These are phyloP conservation scores for Selaginella tamariscina DNA, from an alignment of 75 land plant species.

Conservation along the genomic window DNA sequence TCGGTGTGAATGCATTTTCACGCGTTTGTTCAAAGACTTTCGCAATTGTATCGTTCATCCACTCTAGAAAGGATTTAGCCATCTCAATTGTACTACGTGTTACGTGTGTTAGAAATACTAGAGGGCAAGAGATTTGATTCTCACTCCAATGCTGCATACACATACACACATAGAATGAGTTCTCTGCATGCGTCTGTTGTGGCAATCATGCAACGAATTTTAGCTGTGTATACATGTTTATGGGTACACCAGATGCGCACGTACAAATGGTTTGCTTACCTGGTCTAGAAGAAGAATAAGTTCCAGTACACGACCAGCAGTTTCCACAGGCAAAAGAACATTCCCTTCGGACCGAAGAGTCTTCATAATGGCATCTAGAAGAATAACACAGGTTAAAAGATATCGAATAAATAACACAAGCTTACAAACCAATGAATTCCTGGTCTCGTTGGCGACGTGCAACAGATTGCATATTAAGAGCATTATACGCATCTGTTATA, in stretches of 20 bases:
- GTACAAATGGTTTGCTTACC: too few relatives aligned
- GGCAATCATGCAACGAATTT: background rate
- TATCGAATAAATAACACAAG: background rate
- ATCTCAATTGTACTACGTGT: conserved; percentile 81
- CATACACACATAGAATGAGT: too few relatives aligned
- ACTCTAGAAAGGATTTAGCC: conserved; percentile 93
- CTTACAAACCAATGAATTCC: conserved; percentile 58
- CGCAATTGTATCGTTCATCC: conserved; percentile 97
- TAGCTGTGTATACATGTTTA: background rate
- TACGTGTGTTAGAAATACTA: conserved; percentile 72
- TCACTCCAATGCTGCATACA: conserved; percentile 83
- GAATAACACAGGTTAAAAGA: background rate
- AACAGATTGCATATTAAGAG: conserved; percentile 69
- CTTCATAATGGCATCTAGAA: conserved; percentile 53
- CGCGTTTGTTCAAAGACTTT: conserved; percentile 84
- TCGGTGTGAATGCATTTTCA: conserved; percentile 80
- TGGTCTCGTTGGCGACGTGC: conserved; percentile 75
- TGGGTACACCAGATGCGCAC: too few relatives aligned
- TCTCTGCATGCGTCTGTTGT: background rate
- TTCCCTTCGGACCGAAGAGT: conserved; percentile 61
- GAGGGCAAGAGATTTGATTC: conserved; percentile 46
- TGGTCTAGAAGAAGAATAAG: conserved; percentile 67
- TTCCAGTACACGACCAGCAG: conserved; percentile 87
- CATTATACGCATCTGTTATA: conserved; percentile 94
- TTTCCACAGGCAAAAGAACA: conserved; percentile 84